Conservation (phyloP, 73 alveolate genomes). For the Paramecium sonneborni region DNA sequence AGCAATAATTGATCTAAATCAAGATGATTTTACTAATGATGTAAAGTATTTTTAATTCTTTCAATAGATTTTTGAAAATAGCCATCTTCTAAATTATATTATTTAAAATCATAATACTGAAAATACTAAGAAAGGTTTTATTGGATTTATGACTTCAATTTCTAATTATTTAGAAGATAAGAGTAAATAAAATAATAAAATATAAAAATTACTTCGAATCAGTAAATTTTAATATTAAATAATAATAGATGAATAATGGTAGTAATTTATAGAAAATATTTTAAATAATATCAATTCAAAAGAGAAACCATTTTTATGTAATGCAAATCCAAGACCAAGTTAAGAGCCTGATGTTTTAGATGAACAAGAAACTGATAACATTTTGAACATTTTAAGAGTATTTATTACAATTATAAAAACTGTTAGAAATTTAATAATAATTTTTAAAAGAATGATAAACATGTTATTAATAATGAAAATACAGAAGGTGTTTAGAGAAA, state of each 20-base stretch:
- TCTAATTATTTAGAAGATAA: not conserved
- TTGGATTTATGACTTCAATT: not conserved
- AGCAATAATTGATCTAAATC: not conserved
- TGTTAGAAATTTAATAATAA: not conserved
- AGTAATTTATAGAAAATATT: not conserved
- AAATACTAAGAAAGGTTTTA: not conserved
- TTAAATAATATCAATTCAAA: not conserved
- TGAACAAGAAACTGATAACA: constrained; percentile 3
- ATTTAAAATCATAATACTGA: not conserved
- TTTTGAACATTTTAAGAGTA: not conserved
- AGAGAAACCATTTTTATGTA: constrained; percentile 42
- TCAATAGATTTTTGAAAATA: not conserved
- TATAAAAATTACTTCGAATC: not conserved
- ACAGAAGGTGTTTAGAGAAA: not conserved
- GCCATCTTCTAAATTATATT: not conserved
- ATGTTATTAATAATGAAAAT: not conserved
- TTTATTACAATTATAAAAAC: not conserved
- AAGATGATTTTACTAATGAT: not conserved
- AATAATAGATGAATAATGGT: not conserved
- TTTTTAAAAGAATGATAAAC: not conserved
- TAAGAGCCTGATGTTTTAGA: not conserved
- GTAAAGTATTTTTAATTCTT: not conserved
- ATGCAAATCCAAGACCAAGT: constrained; percentile 18
- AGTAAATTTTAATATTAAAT: not conserved
- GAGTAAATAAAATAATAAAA: not conserved